phyloP scores from a whole-genome alignment of 2,329 filamentous ascomycete species.

The Calonectria montana region DNA sequence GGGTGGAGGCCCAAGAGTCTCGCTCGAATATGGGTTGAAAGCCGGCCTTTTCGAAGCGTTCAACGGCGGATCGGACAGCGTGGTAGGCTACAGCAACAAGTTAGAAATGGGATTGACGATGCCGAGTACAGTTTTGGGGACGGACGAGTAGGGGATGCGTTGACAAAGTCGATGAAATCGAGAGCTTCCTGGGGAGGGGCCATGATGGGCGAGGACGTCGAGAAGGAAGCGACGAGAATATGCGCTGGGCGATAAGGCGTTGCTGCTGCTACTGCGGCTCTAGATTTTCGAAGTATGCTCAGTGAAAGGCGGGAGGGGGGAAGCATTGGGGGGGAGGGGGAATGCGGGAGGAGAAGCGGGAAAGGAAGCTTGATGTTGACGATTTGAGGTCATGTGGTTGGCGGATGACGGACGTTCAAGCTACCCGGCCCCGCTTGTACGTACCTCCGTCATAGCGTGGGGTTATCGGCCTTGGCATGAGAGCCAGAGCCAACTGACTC shows the following conservation, averaged over 20 bases:
- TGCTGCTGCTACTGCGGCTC: conserved; percentile 25
- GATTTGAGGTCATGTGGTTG: conserved; percentile 35
- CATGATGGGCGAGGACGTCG: conserved; percentile 56
- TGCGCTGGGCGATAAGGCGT: background rate
- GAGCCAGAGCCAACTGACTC: background rate
- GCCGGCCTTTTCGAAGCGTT: conserved; percentile 82
- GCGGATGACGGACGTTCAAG: conserved; percentile 14
- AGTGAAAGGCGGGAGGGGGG: conserved; percentile 27
- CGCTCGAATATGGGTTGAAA: conserved; percentile 92
- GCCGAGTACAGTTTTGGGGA: background rate
- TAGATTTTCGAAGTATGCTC: conserved; percentile 24
- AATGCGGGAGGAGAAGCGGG: conserved; percentile 14
- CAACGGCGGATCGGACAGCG: conserved; percentile 83
- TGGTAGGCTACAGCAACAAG: conserved; percentile 80
- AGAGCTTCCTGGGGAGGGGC: conserved; percentile 69
- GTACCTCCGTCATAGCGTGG: conserved; percentile 24
- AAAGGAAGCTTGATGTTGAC: conserved; percentile 24
- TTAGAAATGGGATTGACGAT: conserved; percentile 28
- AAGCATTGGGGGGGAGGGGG: conserved; percentile 33
- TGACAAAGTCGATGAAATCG: conserved; percentile 94
- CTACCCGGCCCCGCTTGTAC: conserved; percentile 14
- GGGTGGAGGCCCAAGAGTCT: conserved; percentile 84
- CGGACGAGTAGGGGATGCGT: conserved; percentile 92
- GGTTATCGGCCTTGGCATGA: background rate
- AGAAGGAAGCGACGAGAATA: conserved; percentile 35